A percentile compares a stretch with the other conserved stretches of the same genome.
Evolutionary conservation across 768 basidiomycete genomes (phyloP).

Genomic region (Tricholoma matsutake): DNA sequence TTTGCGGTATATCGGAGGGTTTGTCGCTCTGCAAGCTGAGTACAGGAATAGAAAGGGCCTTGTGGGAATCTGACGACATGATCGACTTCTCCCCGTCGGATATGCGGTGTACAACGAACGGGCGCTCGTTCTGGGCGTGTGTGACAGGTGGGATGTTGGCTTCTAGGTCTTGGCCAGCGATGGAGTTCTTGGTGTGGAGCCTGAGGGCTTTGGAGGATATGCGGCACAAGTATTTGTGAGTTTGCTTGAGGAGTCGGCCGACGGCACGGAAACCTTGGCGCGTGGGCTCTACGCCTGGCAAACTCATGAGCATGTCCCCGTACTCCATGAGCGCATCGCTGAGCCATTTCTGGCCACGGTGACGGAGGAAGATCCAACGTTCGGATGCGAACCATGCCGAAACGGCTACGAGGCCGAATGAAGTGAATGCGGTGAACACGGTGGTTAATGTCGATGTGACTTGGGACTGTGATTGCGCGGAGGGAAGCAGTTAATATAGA

Average conservation of each 20-base stretch:
- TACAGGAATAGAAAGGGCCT: slow-evolving; percentile 11
- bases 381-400: slow-evolving; percentile 75
- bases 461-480: slow-evolving; percentile 36
- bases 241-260: slow-evolving; percentile 14
- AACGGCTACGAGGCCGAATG: slow-evolving; percentile 67
- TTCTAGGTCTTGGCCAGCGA: slow-evolving; percentile 26
- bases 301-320: slow-evolving; percentile 31
- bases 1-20: slow-evolving; percentile 8
- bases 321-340: slow-evolving; percentile 54
- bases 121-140: slow-evolving; percentile 13
- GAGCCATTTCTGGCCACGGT: slow-evolving; percentile 69
- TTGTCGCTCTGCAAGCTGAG: slow-evolving; percentile 18
- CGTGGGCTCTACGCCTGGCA: slow-evolving; percentile 25
- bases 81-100: slow-evolving; percentile 15
- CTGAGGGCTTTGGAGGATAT: slow-evolving; percentile 24
- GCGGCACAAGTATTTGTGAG: slow-evolving; percentile 16
- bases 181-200: slow-evolving; percentile 22
- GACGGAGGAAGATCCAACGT: slow-evolving; percentile 58
- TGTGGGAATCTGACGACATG: slow-evolving; percentile 12
- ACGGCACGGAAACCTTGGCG: slow-evolving; percentile 13
- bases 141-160: slow-evolving; percentile 24
- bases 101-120: slow-evolving; percentile 13
- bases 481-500: not conserved
- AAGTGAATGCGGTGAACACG: slow-evolving; percentile 71
- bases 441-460: slow-evolving; percentile 72